A percentile compares a stretch with the other conserved stretches of the same genome.
Evolutionary conservation across 2,329 filamentous ascomycete species (phyloP).

Genomic region (Xylariomycetidae sp.): DNA sequence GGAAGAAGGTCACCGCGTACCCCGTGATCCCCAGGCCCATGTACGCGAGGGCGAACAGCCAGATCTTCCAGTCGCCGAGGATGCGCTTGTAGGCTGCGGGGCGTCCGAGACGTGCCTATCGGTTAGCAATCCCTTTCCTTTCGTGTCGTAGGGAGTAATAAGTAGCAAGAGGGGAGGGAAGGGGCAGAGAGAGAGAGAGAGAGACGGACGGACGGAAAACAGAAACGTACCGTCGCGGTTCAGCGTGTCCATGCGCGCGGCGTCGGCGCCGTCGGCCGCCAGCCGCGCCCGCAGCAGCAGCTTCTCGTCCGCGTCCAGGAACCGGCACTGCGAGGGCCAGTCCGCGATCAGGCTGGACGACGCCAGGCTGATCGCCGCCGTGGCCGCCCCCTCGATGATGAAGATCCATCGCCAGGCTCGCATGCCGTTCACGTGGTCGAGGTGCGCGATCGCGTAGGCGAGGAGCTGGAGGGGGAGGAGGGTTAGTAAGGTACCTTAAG

Average conservation of each 20-base stretch:
- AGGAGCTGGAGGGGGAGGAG: conserved; percentile 27
- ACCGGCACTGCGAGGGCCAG: conserved; percentile 41
- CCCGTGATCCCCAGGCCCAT: conserved; percentile 26
- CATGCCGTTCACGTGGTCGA: conserved; percentile 36
- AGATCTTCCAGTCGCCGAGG: conserved; percentile 33
- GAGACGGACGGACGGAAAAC: no score
- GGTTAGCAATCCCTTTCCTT: no score
- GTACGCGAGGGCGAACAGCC: conserved; percentile 29
- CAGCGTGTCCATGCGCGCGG: conserved; percentile 25
- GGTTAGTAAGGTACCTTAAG: neutral
- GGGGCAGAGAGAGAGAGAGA: no score
- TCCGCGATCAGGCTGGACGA: conserved; percentile 41
- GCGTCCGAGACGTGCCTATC: no score
- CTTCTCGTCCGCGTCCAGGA: conserved; percentile 37
- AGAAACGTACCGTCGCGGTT: conserved; percentile 22
- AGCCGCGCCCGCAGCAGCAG: conserved; percentile 26
- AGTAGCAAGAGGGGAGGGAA: no score
- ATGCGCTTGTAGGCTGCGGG: conserved; percentile 26
- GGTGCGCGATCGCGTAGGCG: conserved; percentile 39
- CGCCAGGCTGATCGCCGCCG: conserved; percentile 26
- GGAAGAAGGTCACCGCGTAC: conserved; percentile 32
- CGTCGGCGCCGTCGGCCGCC: conserved; percentile 20
- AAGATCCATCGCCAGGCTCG: conserved; percentile 44
- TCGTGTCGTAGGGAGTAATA: no score
- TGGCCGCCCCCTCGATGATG: conserved; percentile 35